A percentile compares a stretch with the other conserved stretches of the same genome.
phyloP scores from a whole-genome alignment of 371 early-diverging fungal species.

The Blakeslea trispora region DNA sequence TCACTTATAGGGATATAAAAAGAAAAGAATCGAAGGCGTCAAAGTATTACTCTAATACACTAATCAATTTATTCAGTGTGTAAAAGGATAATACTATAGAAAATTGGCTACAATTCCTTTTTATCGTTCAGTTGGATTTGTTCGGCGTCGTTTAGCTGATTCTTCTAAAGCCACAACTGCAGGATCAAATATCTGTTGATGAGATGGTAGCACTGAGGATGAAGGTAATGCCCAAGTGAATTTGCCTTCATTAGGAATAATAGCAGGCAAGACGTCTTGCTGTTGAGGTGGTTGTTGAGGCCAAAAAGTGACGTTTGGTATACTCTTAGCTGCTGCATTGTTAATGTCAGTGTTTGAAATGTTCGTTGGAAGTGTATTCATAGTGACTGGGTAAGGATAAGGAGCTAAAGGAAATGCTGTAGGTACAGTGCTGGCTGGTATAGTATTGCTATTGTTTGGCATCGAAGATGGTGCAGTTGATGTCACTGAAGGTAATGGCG shows the following conservation, averaged over 20 bases:
- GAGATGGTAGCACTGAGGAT: background rate
- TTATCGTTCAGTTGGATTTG: background rate
- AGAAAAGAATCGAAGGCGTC: too few species aligned
- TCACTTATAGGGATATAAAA: too few species aligned
- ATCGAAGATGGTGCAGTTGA: too few species aligned
- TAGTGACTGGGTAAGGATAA: slow-evolving; percentile 37
- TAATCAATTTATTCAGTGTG: too few species aligned
- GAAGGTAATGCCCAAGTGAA: slow-evolving; percentile 34
- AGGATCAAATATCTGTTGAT: slow-evolving; percentile 13
- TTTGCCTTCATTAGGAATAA: slow-evolving; percentile 37
- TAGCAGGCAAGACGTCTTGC: slow-evolving; percentile 30
- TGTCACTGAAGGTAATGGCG: too few species aligned
- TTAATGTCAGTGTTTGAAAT: slow-evolving; percentile 4
- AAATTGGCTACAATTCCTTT: background rate
- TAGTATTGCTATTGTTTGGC: background rate
- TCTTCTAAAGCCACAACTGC: slow-evolving; percentile 8
- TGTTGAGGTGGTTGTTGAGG: slow-evolving; percentile 33
- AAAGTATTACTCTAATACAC: too few species aligned
- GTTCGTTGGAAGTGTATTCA: slow-evolving; percentile 32
- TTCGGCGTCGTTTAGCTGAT: slow-evolving; percentile 8
- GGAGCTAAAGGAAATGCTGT: slow-evolving; percentile 30
- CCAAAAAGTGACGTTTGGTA: slow-evolving; percentile 38
- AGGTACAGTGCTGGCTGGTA: slow-evolving; percentile 5
- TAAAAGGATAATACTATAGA: too few species aligned
- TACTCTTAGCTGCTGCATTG: slow-evolving; percentile 15